phyloP scores from a whole-genome alignment of 139 green algal genomes.

The Tetratostichococcus sp. region DNA sequence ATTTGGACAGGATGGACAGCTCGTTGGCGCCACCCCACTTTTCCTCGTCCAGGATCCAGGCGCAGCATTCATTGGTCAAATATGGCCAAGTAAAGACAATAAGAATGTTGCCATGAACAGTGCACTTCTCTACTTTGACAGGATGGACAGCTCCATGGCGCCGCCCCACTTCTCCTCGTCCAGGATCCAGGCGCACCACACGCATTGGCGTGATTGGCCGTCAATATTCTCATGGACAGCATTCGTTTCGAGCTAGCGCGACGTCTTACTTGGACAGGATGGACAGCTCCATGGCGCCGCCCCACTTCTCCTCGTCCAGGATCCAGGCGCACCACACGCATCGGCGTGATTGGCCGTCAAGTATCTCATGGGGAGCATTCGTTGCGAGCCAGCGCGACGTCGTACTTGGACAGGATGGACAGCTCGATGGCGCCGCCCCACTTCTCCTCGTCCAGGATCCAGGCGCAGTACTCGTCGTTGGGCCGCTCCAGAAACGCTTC shows the following conservation, averaged over 20 bases:
- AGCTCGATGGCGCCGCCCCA: constrained; percentile 97
- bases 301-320: constrained; percentile 9
- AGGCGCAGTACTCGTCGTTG: constrained; percentile 54
- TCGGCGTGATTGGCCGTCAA: too few species aligned
- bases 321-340: neutral
- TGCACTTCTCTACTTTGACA: too few species aligned
- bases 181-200: neutral
- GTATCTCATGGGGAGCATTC: too few species aligned
- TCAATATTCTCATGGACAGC: too few species aligned
- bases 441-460: constrained; percentile 22
- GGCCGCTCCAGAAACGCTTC: constrained; percentile 69
- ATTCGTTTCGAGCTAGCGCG: too few species aligned
- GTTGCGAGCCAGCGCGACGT: too few species aligned
- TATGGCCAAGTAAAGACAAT: too few species aligned
- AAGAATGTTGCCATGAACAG: too few species aligned
- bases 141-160: constrained; percentile 92
- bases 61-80: too few species aligned
- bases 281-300: constrained; percentile 91
- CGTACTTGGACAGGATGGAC: constrained; percentile 66
- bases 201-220: too few species aligned
- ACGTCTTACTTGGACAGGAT: constrained; percentile 78
- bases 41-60: too few species aligned
- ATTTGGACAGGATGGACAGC: neutral
- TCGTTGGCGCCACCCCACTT: too few species aligned
- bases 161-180: constrained; percentile 45